Evolutionary conservation across 2,329 filamentous ascomycete species (phyloP), one percentile per base, ranked within the genome.

Genomic region (Aureobasidium sp.): DNA sequence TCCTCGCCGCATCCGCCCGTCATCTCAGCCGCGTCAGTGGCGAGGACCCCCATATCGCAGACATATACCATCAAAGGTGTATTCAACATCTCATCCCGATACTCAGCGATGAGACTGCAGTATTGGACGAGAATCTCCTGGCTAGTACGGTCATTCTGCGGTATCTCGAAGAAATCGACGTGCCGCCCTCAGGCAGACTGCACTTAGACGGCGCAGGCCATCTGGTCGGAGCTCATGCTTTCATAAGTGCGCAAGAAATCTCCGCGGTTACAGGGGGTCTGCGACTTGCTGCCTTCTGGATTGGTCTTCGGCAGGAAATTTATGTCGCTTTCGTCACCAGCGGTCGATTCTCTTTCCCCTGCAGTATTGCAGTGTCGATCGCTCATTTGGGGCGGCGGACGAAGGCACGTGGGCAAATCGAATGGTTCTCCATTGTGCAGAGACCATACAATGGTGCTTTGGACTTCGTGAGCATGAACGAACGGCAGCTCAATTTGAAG

Each of bases 381-480:
- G 78, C n/a, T 78, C 77, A 0, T 75, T 82, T 11, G 72, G 75
- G 1, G 71, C 76, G 0, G 75, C 77, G 0, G 77, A 78, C 47
- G 83, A 85, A 64, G 79, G 79, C 63, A 76, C 76, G 0, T 85
- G 83, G 83, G 80, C 83, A 1, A 85, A 86, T 68, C 78, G 83
- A 17, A 81, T 84, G 17, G 78, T 87, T 0, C 78, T 84, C 3
- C 81, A 85, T 66, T 84, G 83, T 60, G 83, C 83, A n/a, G 82
- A 86, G 64, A 82, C 86, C 1, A 72, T 87, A 17, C 82, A 85
- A 64, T 85, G 81, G 66, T 87, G 85, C 68, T 87, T 86, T 66
- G 77, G 79, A 1, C 57, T 47, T 64, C 63, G 8, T 11, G 29
- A 48, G 42, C 40, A 39, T 35, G 54, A 57, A 19, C 24, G 44